phyloP scores from a whole-genome alignment of 768 basidiomycete species.

The Mrakia frigida region DNA sequence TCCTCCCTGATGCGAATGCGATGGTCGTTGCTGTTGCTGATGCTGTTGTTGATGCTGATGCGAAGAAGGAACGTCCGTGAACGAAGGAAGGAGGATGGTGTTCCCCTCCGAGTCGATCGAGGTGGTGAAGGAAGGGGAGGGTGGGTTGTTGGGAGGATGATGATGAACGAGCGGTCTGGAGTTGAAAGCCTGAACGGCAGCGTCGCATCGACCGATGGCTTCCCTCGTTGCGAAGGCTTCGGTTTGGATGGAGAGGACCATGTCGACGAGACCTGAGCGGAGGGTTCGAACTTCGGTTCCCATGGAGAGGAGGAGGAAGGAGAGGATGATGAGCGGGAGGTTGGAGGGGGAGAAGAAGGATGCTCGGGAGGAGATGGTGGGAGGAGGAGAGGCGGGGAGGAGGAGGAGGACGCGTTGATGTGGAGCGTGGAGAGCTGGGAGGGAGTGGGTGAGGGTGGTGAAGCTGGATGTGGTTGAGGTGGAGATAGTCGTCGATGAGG shows the following conservation, averaged over 20 bases:
- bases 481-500: neutral
- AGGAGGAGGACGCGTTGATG: slow-evolving; percentile 4
- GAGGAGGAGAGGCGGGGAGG: neutral
- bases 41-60: neutral
- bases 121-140: neutral
- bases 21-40: neutral
- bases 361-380: neutral
- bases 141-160: neutral
- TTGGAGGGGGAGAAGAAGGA: slow-evolving; percentile 18
- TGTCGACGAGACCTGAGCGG: slow-evolving; percentile 5
- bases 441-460: slow-evolving; percentile 5
- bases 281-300: slow-evolving; percentile 6
- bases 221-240: slow-evolving; percentile 7
- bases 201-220: slow-evolving; percentile 4
- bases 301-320: slow-evolving; percentile 9
- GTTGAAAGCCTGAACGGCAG: neutral
- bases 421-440: neutral
- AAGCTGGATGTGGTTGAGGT: neutral
- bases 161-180: neutral
- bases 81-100: slow-evolving; percentile 13
- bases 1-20: neutral
- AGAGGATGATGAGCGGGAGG: slow-evolving; percentile 13
- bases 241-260: neutral
- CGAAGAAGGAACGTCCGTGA: neutral
- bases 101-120: neutral